Percentiles rank a stretch among this genome's conserved stretches.
Conservation (phyloP, 75 land plant genomes). For the Larix kaempferi region DNA sequence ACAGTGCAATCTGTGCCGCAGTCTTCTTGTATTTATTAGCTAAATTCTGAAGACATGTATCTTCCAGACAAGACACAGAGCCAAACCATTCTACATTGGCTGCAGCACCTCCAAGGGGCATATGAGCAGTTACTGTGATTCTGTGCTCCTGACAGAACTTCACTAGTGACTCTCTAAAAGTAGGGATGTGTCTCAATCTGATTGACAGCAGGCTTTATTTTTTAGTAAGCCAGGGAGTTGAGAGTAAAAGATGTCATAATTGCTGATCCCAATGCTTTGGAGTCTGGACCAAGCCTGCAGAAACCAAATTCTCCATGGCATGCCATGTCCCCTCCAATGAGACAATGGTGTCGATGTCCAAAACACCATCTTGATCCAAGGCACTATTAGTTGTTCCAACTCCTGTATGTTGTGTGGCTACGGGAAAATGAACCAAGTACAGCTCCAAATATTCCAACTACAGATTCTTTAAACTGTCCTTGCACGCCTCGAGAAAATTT, state of each 20-base stretch:
- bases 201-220: constrained; percentile 40
- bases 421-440: constrained; percentile 89
- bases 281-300: constrained; percentile 28
- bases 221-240: constrained; percentile 23
- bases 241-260: constrained; percentile 37
- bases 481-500: constrained; percentile 85
- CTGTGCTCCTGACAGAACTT: constrained; percentile 41
- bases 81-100: constrained; percentile 40
- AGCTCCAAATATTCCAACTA: constrained; percentile 91
- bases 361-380: constrained; percentile 31
- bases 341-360: constrained; percentile 42
- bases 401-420: constrained; percentile 88
- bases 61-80: constrained; percentile 29
- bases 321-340: constrained; percentile 42
- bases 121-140: constrained; percentile 40
- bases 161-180: constrained; percentile 39
- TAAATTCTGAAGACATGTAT: constrained; percentile 47
- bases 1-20: constrained; percentile 69
- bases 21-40: constrained; percentile 75
- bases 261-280: constrained; percentile 49
- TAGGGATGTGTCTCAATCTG: constrained; percentile 50
- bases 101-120: constrained; percentile 43
- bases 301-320: constrained; percentile 41
- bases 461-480: constrained; percentile 93
- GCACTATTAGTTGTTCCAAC: constrained; percentile 18